These are phyloP conservation scores for Boletus patriciae DNA, from an alignment of 768 basidiomycete species.

Conservation along the genomic window DNA sequence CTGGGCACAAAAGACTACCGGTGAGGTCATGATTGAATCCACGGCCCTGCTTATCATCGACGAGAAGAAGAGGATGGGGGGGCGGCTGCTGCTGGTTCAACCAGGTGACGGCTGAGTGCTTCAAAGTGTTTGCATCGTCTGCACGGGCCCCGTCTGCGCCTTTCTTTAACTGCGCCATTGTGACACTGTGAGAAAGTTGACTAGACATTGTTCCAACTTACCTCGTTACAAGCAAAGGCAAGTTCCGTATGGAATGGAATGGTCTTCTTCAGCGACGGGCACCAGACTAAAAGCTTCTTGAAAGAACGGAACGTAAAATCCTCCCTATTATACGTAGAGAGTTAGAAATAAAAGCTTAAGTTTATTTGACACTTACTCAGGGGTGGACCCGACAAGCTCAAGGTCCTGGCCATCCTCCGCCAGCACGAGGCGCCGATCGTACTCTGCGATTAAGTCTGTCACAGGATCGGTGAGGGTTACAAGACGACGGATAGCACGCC, in stretches of 20 bases:
- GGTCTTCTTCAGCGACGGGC: not conserved
- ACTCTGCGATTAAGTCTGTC: not conserved
- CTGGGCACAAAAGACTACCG: conserved; percentile 7
- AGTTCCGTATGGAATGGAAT: not conserved
- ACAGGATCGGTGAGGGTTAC: not conserved
- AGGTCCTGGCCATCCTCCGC: not conserved
- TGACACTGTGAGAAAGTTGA: not conserved
- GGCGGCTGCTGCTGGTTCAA: not conserved
- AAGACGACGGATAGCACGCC: conserved; percentile 1
- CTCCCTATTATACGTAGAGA: not conserved
- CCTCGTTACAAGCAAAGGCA: not conserved
- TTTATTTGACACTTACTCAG: not conserved
- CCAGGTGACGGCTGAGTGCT: not conserved
- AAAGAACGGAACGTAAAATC: not conserved
- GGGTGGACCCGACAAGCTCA: not conserved
- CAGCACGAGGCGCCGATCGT: not conserved
- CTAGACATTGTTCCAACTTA: not conserved
- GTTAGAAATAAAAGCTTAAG: no score
- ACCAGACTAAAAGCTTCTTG: not conserved
- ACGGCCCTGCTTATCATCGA: not conserved
- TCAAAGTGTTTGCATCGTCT: conserved; percentile 4
- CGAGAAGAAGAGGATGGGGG: not conserved
- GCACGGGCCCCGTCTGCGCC: conserved; percentile 7
- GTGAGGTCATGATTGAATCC: conserved; percentile 12
- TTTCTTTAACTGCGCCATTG: conserved; percentile 1